Evolutionary conservation across 2,329 filamentous ascomycete species (phyloP).

Genomic region (Trichoderma polysporum): DNA sequence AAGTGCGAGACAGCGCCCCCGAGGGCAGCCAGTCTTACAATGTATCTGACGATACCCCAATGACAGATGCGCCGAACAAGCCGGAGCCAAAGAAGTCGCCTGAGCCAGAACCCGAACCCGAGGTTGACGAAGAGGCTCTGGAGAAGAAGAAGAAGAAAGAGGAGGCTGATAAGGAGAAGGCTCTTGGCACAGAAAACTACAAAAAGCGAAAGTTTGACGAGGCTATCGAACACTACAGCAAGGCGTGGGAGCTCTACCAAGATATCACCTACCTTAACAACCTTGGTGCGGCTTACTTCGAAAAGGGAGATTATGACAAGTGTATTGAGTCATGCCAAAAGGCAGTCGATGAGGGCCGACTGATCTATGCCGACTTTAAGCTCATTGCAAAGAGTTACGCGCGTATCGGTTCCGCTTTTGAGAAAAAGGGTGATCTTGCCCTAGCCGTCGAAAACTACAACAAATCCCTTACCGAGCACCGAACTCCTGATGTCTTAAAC

Average conservation of each 20-base stretch:
- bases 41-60: constrained; percentile 67
- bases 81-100: constrained; percentile 53
- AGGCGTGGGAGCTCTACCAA: constrained; percentile 92
- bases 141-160: constrained; percentile 89
- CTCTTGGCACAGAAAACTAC: constrained; percentile 88
- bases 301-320: constrained; percentile 91
- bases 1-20: constrained; percentile 41
- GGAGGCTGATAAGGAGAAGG: constrained; percentile 92
- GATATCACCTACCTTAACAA: constrained; percentile 99
- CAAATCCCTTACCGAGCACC: constrained; percentile 92
- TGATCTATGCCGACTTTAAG: constrained; percentile 95
- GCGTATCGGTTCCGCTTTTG: constrained; percentile 89
- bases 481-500: constrained; percentile 86
- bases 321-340: constrained; percentile 83
- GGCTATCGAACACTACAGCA: constrained; percentile 90
- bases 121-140: constrained; percentile 76
- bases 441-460: constrained; percentile 88
- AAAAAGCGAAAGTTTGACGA: constrained; percentile 98
- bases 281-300: constrained; percentile 87
- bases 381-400: constrained; percentile 97
- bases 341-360: constrained; percentile 86
- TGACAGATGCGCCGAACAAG: constrained; percentile 64
- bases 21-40: constrained; percentile 48
- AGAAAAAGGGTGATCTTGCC: constrained; percentile 78
- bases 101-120: constrained; percentile 61